These are phyloP conservation scores for Penicillium italicum DNA, from an alignment of 2,329 filamentous ascomycete genomes.

Conservation along the genomic window DNA sequence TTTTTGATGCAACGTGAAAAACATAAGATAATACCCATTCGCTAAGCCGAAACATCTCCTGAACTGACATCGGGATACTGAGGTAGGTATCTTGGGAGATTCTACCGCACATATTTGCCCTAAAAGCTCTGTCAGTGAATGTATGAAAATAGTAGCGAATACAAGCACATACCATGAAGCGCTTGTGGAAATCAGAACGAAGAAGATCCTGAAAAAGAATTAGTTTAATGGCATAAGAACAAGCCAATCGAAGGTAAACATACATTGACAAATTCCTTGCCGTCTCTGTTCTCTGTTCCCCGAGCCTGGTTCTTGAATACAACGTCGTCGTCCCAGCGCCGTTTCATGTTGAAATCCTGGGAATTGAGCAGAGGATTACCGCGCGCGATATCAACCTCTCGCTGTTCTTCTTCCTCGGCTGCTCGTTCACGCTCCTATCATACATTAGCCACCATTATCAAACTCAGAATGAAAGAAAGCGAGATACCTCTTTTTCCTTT, in stretches of 20 bases:
- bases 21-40: background rate
- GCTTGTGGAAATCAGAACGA: slow-evolving; percentile 93
- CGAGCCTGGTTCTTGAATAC: slow-evolving; percentile 98
- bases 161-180: slow-evolving; percentile 69
- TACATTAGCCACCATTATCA: slow-evolving; percentile 6
- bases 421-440: slow-evolving; percentile 69
- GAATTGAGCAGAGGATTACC: slow-evolving; percentile 88
- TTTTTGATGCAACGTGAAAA: background rate
- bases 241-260: slow-evolving; percentile 31
- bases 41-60: background rate
- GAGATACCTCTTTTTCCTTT: slow-evolving; percentile 64
- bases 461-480: background rate
- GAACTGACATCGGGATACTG: background rate
- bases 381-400: slow-evolving; percentile 82
- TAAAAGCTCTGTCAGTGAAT: background rate
- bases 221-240: slow-evolving; percentile 14
- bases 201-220: slow-evolving; percentile 65
- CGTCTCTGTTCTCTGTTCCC: slow-evolving; percentile 86
- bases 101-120: slow-evolving; percentile 9
- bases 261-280: slow-evolving; percentile 96
- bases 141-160: background rate
- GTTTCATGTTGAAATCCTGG: slow-evolving; percentile 84
- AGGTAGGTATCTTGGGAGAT: background rate
- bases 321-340: slow-evolving; percentile 93
- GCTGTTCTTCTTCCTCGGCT: slow-evolving; percentile 75